These are phyloP conservation scores for Butyriboletus loyo DNA, from an alignment of 768 basidiomycete species.

Conservation along the genomic window DNA sequence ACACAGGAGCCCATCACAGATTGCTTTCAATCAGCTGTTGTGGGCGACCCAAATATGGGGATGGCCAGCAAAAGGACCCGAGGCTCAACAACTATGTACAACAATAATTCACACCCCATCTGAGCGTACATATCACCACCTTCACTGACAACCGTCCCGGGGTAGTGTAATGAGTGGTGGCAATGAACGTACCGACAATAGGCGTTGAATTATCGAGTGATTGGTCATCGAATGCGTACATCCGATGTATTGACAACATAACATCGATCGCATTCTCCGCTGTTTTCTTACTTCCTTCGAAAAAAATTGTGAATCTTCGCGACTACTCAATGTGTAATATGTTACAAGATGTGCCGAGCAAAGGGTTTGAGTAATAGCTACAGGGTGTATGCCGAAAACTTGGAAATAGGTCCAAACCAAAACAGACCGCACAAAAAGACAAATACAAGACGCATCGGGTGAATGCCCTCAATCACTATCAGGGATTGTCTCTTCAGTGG, in stretches of 20 bases:
- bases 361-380: slow-evolving; percentile 14
- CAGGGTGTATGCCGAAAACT: slow-evolving; percentile 7
- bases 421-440: neutral
- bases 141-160: slow-evolving; percentile 3
- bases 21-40: slow-evolving; percentile 35
- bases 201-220: slow-evolving; percentile 32
- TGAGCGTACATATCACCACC: slow-evolving; percentile 26
- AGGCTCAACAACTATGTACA: slow-evolving; percentile 31
- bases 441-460: neutral
- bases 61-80: neutral
- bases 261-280: neutral
- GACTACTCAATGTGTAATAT: slow-evolving; percentile 1
- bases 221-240: neutral
- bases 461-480: slow-evolving; percentile 22
- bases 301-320: neutral
- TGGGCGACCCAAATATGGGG: slow-evolving; percentile 35
- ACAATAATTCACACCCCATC: slow-evolving; percentile 36
- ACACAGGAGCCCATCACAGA: slow-evolving; percentile 49
- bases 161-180: slow-evolving; percentile 4
- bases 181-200: slow-evolving; percentile 5
- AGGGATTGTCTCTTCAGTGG: slow-evolving; percentile 33
- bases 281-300: neutral
- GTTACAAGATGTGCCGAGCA: slow-evolving; percentile 6
- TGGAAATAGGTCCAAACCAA: neutral
- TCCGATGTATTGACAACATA: neutral